Conservation (phyloP, 116 monocot genomes). For the Papilionanthe hybrid region DNA sequence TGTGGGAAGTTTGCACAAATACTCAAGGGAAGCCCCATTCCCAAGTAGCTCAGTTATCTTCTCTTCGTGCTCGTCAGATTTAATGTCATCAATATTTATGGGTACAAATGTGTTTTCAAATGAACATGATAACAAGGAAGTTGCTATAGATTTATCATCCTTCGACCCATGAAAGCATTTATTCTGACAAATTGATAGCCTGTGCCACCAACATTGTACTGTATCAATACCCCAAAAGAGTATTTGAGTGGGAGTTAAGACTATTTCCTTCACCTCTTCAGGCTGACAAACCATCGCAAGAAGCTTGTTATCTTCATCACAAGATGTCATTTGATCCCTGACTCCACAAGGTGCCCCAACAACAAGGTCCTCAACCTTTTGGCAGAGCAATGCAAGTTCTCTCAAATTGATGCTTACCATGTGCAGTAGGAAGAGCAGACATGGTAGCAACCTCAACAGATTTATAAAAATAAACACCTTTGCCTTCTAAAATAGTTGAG, state of each 20-base stretch:
- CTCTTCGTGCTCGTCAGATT: conserved; percentile 61
- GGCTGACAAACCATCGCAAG: conserved; percentile 99
- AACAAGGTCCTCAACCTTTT: conserved; percentile 94
- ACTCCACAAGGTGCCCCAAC: conserved; percentile 99
- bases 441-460: too few species aligned
- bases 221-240: conserved; percentile 95
- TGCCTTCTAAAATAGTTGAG: too few species aligned
- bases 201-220: conserved; percentile 93
- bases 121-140: conserved; percentile 30
- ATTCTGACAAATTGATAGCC: conserved; percentile 96
- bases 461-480: too few species aligned
- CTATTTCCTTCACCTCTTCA: conserved; percentile 87
- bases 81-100: conserved; percentile 21
- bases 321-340: conserved; percentile 99
- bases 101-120: conserved; percentile 9
- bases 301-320: conserved; percentile 96
- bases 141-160: conserved; percentile 81
- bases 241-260: conserved; percentile 76
- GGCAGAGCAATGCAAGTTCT: conserved; percentile 92
- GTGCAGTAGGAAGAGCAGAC: conserved; percentile 11
- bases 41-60: conserved; percentile 57
- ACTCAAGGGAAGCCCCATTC: conserved; percentile 69
- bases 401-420: conserved; percentile 32
- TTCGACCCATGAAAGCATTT: conserved; percentile 92
- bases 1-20: conserved; percentile 84